Evolutionary conservation across 192 early-diverging fungal species (phyloP), one percentile per base, ranked within the genome.

Genomic region (Paraglomus occultum): DNA sequence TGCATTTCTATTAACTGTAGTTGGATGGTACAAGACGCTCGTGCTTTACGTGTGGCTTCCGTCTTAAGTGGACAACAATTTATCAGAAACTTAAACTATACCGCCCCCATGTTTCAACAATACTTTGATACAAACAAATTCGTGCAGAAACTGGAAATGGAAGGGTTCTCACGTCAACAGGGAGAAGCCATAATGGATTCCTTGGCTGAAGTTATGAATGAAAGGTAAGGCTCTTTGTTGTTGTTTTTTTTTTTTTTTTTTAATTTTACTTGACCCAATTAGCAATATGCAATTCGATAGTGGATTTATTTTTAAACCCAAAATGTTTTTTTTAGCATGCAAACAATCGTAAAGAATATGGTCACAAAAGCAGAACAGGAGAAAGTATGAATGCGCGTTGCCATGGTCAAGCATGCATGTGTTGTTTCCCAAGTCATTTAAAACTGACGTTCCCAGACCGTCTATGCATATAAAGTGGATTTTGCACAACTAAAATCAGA

Each of bases 381-480:
- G 71, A 89, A 89, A 73, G 84, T 87, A 79, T 54, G 46, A 8
- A 62, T 42, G 11, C 14, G 20, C 48, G 61, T 31, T 63, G 45
- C 11, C 44, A 12, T 42, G 11, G 39, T 63, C 9, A 42, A n/a
- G 31, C 12, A 42, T 47, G 4, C 31, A 42, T 12, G 38, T 63
- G 9, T 2, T 58, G 10, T 12, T 17, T 31, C 18, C 22, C 31
- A 42, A 14, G 38, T 55, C 17, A 2, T 38, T 8, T 60, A 40
- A 11, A 44, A 62, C n/a, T 42, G 15, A 14, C 49, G 15, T 46
- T 63, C 5, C 12, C 61, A 89, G 86, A 84, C 87, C 1, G 79
- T 93, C 12, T 93, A 95, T 73, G 90, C 89, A 70, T 91, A 91
- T 73, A 93, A 90, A 74, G 91, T 93, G 20, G 94, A 95, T 70